Evolutionary conservation across 2,329 filamentous ascomycete species (phyloP).

Genomic region (Neofusicoccum sp.): DNA sequence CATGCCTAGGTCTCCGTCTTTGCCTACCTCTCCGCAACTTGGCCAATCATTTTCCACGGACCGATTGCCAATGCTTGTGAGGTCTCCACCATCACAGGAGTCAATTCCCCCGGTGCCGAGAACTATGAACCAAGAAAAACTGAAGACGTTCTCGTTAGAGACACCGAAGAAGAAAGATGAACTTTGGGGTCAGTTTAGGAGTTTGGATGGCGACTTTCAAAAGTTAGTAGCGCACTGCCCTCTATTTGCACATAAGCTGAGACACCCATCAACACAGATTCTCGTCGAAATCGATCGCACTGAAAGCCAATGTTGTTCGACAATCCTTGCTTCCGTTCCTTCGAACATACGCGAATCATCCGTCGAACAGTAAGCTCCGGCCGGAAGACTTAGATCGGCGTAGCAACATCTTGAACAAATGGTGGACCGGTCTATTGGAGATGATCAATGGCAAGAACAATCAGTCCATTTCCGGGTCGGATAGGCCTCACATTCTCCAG

Average conservation of each 20-base stretch:
- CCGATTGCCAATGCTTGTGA: slow-evolving; percentile 38
- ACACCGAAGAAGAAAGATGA: slow-evolving; percentile 63
- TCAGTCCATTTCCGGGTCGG: slow-evolving; percentile 78
- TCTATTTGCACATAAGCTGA: background rate
- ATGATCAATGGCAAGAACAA: slow-evolving; percentile 74
- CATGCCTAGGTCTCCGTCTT: slow-evolving; percentile 1
- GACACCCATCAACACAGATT: slow-evolving; percentile 50
- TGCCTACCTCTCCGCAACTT: slow-evolving; percentile 10
- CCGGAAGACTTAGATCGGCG: slow-evolving; percentile 81
- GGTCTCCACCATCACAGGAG: slow-evolving; percentile 37
- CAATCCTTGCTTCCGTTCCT: slow-evolving; percentile 74
- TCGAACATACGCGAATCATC: slow-evolving; percentile 64
- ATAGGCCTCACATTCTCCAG: slow-evolving; percentile 77
- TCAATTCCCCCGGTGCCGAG: slow-evolving; percentile 44
- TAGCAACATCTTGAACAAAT: slow-evolving; percentile 78
- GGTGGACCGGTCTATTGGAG: slow-evolving; percentile 83
- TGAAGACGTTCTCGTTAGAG: slow-evolving; percentile 33
- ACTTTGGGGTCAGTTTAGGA: slow-evolving; percentile 65
- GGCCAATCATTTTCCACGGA: slow-evolving; percentile 51
- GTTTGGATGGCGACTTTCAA: slow-evolving; percentile 66
- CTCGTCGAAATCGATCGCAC: slow-evolving; percentile 66
- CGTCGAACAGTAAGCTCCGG: slow-evolving; percentile 64
- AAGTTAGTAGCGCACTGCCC: slow-evolving; percentile 50
- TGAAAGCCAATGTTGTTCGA: slow-evolving; percentile 75
- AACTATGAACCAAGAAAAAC: slow-evolving; percentile 39